phyloP scores from a whole-genome alignment of 768 basidiomycete genomes.

The Termitomyces sp. region DNA sequence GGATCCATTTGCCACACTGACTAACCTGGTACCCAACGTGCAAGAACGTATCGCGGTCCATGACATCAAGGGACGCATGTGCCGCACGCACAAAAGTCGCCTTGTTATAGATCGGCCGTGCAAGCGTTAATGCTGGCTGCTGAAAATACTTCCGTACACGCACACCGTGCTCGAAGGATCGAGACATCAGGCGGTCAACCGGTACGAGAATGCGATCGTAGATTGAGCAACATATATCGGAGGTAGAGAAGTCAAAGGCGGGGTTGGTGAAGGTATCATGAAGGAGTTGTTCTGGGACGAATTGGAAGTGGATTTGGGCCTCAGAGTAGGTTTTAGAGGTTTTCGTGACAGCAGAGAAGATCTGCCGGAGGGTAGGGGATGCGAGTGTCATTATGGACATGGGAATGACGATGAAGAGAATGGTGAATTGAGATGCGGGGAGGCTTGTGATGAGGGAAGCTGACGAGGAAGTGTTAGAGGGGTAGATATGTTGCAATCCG shows the following conservation, averaged over 20 bases:
- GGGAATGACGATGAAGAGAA: constrained; percentile 72
- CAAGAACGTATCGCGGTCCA: constrained; percentile 51
- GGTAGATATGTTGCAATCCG: not conserved
- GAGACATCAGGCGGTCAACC: constrained; percentile 60
- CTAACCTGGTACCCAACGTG: constrained; percentile 76
- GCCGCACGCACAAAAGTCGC: constrained; percentile 36
- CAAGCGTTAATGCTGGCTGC: constrained; percentile 63
- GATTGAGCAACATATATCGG: constrained; percentile 59
- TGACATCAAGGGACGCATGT: constrained; percentile 39
- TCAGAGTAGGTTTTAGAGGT: constrained; percentile 42
- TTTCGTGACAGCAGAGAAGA: constrained; percentile 63
- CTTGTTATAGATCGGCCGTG: constrained; percentile 39
- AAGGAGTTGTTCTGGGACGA: constrained; percentile 66
- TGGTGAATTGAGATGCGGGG: constrained; percentile 33
- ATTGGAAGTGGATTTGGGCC: constrained; percentile 62
- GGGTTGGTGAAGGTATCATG: constrained; percentile 45
- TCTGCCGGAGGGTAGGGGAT: constrained; percentile 66
- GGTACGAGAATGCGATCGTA: constrained; percentile 69
- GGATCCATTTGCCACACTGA: constrained; percentile 70
- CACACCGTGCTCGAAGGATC: constrained; percentile 39
- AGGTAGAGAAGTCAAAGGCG: constrained; percentile 32
- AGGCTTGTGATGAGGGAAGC: constrained; percentile 49
- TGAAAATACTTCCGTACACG: constrained; percentile 51
- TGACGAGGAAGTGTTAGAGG: constrained; percentile 21
- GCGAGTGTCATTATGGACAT: constrained; percentile 56